These are phyloP conservation scores for Tulasnella sp. DNA, from an alignment of 768 basidiomycete genomes.

Conservation along the genomic window DNA sequence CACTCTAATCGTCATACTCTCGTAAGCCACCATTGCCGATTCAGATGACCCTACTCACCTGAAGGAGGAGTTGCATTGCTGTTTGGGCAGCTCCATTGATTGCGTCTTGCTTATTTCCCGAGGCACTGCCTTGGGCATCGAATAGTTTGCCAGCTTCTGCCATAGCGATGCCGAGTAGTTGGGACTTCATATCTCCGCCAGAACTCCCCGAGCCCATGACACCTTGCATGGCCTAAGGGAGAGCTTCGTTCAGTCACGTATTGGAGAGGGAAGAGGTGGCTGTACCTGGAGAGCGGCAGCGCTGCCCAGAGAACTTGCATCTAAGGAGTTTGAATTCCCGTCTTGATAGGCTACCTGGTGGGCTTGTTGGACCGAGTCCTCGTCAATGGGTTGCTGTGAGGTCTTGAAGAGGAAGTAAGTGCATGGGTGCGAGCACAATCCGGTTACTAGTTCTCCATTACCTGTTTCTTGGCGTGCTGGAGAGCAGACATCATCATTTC, in stretches of 20 bases:
- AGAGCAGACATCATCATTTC: conserved; percentile 14
- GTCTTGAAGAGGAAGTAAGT: background rate
- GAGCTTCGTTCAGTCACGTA: background rate
- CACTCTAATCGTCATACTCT: conserved; percentile 30
- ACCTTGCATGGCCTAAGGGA: conserved; percentile 27
- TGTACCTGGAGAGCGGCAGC: conserved; percentile 16
- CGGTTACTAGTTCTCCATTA: background rate
- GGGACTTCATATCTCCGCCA: conserved; percentile 4
- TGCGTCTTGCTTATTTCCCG: conserved; percentile 56
- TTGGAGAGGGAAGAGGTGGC: background rate
- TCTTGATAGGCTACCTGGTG: conserved; percentile 7
- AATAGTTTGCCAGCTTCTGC: conserved; percentile 62
- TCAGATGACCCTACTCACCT: conserved; percentile 23
- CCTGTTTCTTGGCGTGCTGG: conserved; percentile 5
- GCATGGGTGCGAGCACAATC: background rate
- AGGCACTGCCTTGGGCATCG: conserved; percentile 51
- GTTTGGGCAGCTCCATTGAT: conserved; percentile 79
- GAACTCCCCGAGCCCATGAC: background rate
- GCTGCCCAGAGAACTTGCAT: conserved; percentile 3
- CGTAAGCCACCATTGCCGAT: conserved; percentile 25
- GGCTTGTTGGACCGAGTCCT: conserved; percentile 2
- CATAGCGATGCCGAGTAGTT: conserved; percentile 81
- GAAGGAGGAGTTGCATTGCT: conserved; percentile 66
- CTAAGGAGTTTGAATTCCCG: background rate
- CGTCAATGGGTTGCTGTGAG: conserved; percentile 8